A percentile compares a stretch with the other conserved stretches of the same genome.
phyloP scores from a whole-genome alignment of 2,329 filamentous ascomycete genomes.

The Aspergillus ibericus region DNA sequence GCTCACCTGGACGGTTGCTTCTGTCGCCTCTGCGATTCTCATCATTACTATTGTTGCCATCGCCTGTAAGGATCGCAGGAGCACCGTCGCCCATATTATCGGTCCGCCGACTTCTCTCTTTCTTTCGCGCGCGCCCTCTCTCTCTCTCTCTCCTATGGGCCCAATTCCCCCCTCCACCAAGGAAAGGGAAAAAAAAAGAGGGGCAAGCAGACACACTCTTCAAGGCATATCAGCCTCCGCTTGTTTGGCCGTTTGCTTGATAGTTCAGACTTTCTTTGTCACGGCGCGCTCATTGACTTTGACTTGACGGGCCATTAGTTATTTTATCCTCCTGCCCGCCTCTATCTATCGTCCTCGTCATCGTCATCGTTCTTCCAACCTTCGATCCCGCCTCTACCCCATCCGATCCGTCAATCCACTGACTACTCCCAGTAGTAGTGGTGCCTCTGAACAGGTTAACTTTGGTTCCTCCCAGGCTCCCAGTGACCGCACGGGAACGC shows the following conservation, averaged over 20 bases:
- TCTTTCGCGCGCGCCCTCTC: background rate
- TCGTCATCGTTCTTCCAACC: background rate
- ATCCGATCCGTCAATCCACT: background rate
- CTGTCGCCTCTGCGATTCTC: background rate
- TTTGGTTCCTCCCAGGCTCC: background rate
- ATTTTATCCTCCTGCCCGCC: background rate
- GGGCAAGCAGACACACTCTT: slow-evolving; percentile 6
- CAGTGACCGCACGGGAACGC: background rate
- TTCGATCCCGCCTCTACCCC: background rate
- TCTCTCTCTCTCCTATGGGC: background rate
- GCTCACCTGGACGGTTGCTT: background rate
- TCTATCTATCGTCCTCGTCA: background rate
- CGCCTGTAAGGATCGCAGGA: slow-evolving; percentile 6
- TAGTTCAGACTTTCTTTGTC: slow-evolving; percentile 1
- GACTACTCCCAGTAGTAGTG: slow-evolving; percentile 2
- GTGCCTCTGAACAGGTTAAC: background rate
- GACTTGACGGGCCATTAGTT: background rate
- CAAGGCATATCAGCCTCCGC: slow-evolving; percentile 1
- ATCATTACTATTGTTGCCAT: slow-evolving; percentile 1
- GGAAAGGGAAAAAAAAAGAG: slow-evolving; percentile 8
- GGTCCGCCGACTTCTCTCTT: background rate
- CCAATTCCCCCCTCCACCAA: slow-evolving; percentile 10
- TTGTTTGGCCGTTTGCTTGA: slow-evolving; percentile 2
- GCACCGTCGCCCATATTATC: background rate
- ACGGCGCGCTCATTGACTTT: background rate